A percentile compares a stretch with the other conserved stretches of the same genome.
These are phyloP conservation scores for Leersia perrieri DNA, from an alignment of 176 grass and related monocot species.

Conservation along the genomic window DNA sequence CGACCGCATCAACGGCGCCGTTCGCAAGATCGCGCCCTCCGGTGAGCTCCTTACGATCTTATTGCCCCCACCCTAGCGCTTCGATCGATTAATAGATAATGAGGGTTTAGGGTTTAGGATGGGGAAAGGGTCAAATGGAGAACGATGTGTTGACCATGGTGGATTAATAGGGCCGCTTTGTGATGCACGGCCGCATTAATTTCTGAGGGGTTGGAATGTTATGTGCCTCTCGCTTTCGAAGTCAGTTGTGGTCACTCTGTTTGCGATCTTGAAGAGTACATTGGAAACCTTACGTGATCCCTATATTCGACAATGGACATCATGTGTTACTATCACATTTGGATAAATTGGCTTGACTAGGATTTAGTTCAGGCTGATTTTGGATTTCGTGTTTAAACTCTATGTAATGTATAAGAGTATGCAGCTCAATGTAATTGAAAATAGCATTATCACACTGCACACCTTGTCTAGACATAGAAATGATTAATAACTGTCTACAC, in stretches of 20 bases:
- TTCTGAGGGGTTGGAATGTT: neutral
- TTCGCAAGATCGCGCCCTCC: conserved; percentile 46
- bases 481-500: neutral
- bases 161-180: neutral
- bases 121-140: neutral
- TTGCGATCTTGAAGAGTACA: neutral
- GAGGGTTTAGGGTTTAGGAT: conserved; percentile 16
- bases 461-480: neutral
- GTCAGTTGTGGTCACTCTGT: neutral
- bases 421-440: neutral
- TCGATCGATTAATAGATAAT: neutral
- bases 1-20: conserved; percentile 18
- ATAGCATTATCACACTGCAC: neutral
- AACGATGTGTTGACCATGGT: neutral
- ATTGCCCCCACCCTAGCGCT: neutral
- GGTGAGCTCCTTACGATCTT: conserved; percentile 11
- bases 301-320: neutral
- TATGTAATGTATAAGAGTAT: too few species aligned
- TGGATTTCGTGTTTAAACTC: neutral
- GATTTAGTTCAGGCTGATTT: neutral
- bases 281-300: neutral
- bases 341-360: neutral
- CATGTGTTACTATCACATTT: neutral
- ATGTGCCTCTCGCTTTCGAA: neutral
- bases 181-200: conserved; percentile 3